Base-by-base conservation (phyloP, 176 grass and related monocot genomes). In the Oryza rufipogon region DNA sequence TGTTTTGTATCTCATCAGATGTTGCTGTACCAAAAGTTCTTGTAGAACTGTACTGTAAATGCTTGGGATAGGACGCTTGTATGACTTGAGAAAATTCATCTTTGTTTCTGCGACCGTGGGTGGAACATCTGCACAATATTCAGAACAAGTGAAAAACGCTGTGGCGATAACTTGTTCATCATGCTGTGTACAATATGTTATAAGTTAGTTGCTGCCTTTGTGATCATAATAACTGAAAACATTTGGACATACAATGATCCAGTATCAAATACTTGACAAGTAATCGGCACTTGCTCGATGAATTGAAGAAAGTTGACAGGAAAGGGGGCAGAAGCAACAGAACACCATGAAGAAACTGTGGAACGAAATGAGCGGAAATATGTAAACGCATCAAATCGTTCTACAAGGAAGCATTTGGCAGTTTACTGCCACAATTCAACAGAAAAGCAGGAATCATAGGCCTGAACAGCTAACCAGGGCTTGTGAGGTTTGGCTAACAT, bases 1-100 rank as follows among this genome's bases (percentile, higher is more conserved):
- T 64, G 30, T 99, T 93, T 96, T 99, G 91, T 94, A 99, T 87
- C 97, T 85, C 89, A 96, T 96, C 30, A 99, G 85, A 86, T 99
- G 97, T 65, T 99, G 93, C 64, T 99, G 93, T 71, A 96, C 93
- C 79, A 99, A 79, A 75, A 99, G 87, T 89, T 99, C 93, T 89
- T 92, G 93, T 58, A 99, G 91, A 14, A 99, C 88, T 79, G 66
- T 68, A 78, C 88, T 99, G 91, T 99, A 99, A 86, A 99, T 94
- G 90, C 97, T 96, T 56, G 93, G 97, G 71, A 99, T 99, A 30
- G 97, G 97, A 12, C 88, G 87, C 49, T 99, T 99, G 85, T 94
- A 99, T 76, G 97, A 84, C 79, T 92, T 92, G 23, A 99, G 91
- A 64, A 99, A 99, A 72, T 81, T 96, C 83, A 79, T 44, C 81